Conservation (phyloP, 2,329 filamentous ascomycete genomes). For the Rhexocercosporidium sp. region DNA sequence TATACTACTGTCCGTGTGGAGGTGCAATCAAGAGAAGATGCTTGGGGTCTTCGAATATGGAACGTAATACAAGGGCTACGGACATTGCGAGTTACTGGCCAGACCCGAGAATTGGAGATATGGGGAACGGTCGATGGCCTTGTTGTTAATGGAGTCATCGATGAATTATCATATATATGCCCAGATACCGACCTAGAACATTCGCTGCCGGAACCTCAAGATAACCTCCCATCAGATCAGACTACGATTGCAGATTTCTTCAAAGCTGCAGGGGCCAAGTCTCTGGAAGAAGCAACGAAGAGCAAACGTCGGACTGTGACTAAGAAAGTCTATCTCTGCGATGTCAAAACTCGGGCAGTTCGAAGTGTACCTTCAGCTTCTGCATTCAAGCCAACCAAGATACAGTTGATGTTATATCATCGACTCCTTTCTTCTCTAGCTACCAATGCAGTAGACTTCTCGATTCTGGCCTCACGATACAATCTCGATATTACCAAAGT, state of each 20-base stretch:
- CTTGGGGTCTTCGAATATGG: slow-evolving; percentile 83
- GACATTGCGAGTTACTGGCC: slow-evolving; percentile 70
- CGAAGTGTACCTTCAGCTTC: slow-evolving; percentile 64
- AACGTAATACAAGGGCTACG: slow-evolving; percentile 87
- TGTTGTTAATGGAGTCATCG: slow-evolving; percentile 87
- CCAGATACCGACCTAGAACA: slow-evolving; percentile 73
- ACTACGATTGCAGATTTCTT: slow-evolving; percentile 39
- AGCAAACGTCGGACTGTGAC: slow-evolving; percentile 20
- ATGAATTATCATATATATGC: slow-evolving; percentile 79
- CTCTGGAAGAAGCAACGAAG: slow-evolving; percentile 28
- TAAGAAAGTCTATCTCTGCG: slow-evolving; percentile 72
- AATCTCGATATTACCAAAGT: slow-evolving; percentile 64
- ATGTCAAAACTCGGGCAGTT: slow-evolving; percentile 83
- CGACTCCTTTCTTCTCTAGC: slow-evolving; percentile 80
- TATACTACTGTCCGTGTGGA: slow-evolving; percentile 77
- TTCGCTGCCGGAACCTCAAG: slow-evolving; percentile 38
- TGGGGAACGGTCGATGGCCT: slow-evolving; percentile 86
- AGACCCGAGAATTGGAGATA: slow-evolving; percentile 78
- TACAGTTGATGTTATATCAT: slow-evolving; percentile 92
- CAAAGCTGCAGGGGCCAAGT: slow-evolving; percentile 26
- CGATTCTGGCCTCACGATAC: slow-evolving; percentile 73
- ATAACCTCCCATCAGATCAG: slow-evolving; percentile 41
- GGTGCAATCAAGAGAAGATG: slow-evolving; percentile 77
- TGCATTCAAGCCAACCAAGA: slow-evolving; percentile 74
- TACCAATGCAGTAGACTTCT: slow-evolving; percentile 71